A percentile compares a stretch with the other conserved stretches of the same genome.
These are phyloP conservation scores for Fraxinus paxiana DNA, from an alignment of 305 asterid genomes.

Conservation along the genomic window DNA sequence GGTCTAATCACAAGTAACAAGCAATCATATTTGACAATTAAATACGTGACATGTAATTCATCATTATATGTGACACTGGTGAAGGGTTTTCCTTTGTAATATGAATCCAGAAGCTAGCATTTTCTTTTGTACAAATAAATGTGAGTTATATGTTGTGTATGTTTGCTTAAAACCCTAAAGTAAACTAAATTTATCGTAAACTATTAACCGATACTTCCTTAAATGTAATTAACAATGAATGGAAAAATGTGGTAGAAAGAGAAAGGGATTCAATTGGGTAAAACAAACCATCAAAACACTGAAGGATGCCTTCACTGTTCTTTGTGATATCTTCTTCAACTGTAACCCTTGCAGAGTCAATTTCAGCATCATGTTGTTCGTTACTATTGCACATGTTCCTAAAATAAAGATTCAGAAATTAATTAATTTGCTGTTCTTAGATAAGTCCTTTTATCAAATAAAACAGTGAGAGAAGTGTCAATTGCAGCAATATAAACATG, in stretches of 20 bases:
- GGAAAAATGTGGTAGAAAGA: not conserved
- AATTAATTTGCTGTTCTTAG: not conserved
- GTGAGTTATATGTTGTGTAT: not conserved
- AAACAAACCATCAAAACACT: slow-evolving; percentile 42
- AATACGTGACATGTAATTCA: not conserved
- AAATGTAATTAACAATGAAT: not conserved
- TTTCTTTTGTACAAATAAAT: not conserved
- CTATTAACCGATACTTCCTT: not conserved
- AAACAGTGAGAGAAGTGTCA: not conserved
- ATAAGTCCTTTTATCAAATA: not conserved
- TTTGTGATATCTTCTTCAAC: slow-evolving; percentile 51
- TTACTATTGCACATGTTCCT: slow-evolving; percentile 47
- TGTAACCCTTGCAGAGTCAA: slow-evolving; percentile 48
- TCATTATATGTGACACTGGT: not conserved
- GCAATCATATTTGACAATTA: not conserved
- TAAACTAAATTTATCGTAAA: not conserved
- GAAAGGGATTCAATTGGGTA: not conserved
- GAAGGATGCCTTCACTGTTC: slow-evolving; percentile 44
- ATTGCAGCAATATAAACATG: not conserved
- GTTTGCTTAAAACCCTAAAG: not conserved
- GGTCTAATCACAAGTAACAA: not conserved
- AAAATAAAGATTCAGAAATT: slow-evolving; percentile 21
- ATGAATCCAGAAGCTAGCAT: not conserved
- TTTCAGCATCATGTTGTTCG: slow-evolving; percentile 55
- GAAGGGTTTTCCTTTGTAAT: not conserved